Percentiles rank a stretch among this genome's conserved stretches.
phyloP scores from a whole-genome alignment of 2,329 filamentous ascomycete species.

The Colletotrichum graminicola region DNA sequence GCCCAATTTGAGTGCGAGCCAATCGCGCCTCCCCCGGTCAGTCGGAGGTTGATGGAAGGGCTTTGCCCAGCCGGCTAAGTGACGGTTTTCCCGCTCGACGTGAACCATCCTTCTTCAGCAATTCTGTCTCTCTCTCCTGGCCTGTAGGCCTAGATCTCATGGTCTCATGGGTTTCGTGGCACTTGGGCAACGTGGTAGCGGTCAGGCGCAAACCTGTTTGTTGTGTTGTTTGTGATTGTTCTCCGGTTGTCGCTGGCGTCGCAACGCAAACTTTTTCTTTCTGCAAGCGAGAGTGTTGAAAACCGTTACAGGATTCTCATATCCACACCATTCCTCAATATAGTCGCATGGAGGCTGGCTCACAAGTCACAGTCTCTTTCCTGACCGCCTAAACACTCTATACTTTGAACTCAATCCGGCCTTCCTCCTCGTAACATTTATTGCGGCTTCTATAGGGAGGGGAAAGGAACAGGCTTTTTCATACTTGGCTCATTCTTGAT shows the following conservation, averaged over 20 bases:
- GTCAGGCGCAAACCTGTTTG: not conserved
- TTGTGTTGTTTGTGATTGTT: not conserved
- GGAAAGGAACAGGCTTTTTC: not conserved
- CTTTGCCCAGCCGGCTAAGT: conserved; percentile 1
- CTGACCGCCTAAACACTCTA: too few relatives aligned
- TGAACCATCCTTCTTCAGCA: not conserved
- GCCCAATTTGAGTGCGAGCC: not conserved
- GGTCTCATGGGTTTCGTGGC: not conserved
- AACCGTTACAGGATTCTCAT: not conserved
- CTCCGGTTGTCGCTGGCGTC: not conserved
- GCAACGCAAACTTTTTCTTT: not conserved
- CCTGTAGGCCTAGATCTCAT: not conserved
- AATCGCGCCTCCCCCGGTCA: not conserved
- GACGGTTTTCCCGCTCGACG: not conserved
- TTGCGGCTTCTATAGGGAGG: not conserved
- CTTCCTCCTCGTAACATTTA: not conserved
- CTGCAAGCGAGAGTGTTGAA: not conserved
- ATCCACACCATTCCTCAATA: not conserved
- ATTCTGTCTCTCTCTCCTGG: not conserved
- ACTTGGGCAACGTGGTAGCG: not conserved
- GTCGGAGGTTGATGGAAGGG: not conserved
- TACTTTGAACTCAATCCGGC: too few relatives aligned
- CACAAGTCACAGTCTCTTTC: not conserved
- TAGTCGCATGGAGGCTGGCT: not conserved
- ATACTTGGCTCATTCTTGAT: not conserved